phyloP scores from a whole-genome alignment of 257 asterid genomes.

The Solanum medicagineum region DNA sequence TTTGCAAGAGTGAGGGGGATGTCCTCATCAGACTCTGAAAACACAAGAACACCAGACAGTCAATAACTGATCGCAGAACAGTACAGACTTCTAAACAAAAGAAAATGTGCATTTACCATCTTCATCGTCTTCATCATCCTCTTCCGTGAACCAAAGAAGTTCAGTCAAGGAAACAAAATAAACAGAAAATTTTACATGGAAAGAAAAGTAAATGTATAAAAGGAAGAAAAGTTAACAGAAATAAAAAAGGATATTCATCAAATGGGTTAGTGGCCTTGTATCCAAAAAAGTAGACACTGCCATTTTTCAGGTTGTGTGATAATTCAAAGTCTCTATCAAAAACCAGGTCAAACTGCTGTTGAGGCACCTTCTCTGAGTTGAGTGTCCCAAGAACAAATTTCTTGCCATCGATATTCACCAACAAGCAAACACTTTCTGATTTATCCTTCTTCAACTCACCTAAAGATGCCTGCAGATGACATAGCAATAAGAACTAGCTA shows the following conservation, averaged over 20 bases:
- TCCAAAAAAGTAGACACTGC: conserved; percentile 11
- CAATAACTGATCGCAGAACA: background rate
- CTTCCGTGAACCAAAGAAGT: background rate
- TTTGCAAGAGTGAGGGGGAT: background rate
- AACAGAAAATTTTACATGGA: background rate
- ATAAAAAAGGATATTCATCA: background rate
- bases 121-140: background rate
- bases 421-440: conserved; percentile 3
- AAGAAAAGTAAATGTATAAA: background rate
- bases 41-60: background rate
- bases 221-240: background rate
- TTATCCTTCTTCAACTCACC: conserved; percentile 8
- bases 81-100: background rate
- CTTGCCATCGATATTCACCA: background rate
- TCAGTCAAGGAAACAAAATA: background rate
- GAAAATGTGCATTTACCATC: background rate
- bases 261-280: background rate
- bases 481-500: background rate
- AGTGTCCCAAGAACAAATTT: conserved; percentile 12
- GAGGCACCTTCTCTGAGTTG: conserved; percentile 5
- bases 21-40: background rate
- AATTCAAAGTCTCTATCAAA: conserved; percentile 7
- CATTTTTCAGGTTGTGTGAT: conserved; percentile 12
- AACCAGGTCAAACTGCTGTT: conserved; percentile 10
- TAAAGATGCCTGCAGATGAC: conserved; percentile 1